Evolutionary conservation across 2,329 filamentous ascomycete species (phyloP), one percentile per base, ranked within the genome.

Genomic region (Hortaea werneckii): DNA sequence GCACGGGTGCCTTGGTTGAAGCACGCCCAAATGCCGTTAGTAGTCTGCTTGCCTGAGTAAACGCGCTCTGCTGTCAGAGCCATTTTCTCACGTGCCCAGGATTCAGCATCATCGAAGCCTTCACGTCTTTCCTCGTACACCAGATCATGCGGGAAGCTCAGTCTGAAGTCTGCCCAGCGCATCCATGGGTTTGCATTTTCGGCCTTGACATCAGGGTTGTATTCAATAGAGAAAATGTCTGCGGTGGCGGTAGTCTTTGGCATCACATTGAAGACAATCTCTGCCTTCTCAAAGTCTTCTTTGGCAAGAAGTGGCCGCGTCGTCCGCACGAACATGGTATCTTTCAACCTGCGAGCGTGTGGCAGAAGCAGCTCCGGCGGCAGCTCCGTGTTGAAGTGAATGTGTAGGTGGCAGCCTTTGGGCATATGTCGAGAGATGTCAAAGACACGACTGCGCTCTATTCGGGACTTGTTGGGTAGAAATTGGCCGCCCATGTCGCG

Each of bases 301-400:
- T 54, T 32, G 1, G 37, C 54, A 8, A 58, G 2, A 53, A 85
- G 66, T 4, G 74, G 72, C 29, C 69, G 55, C 32, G 73, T 75
- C 64, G 80, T 85, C 47, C 75, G 78, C 54, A 87, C 80, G 58
- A 79, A 85, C 80, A 88, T 86, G 52, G 75, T 75, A 1, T 73
- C 58, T 70, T 47, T 42, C 40, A 81, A 78, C 8, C 34, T 46
- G 8, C 66, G 60, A 50, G 69, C 68, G 69, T 75, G 52, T 68
- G 77, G 53, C 70, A 87, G 68, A 12, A 87, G 67, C 5, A 79
- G 71, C 1, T 69, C 61, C 7, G 83, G 81, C 10, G 71, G 67
- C 4, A 87, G 67, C 49, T 83, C 85, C n/a, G 83, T 76, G 60
- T 87, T 88, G 70, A 85, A 87, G 62, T 88, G 84, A 26, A 87